A percentile compares a stretch with the other conserved stretches of the same genome.
Conservation (phyloP, 805 yeast species). For the Maudiozyma serrabonitensis region DNA sequence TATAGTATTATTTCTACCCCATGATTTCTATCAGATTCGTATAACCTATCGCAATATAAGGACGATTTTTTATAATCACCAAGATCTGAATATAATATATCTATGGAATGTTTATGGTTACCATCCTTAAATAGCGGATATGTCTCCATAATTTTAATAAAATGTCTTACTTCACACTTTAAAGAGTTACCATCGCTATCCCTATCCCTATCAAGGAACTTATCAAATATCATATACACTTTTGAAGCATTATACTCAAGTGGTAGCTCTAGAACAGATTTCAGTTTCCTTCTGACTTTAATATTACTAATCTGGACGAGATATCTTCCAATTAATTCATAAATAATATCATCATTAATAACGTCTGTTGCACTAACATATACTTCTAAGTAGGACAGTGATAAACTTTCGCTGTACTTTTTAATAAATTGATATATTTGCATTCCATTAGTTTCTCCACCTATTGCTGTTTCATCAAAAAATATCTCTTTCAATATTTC, state of each 20-base stretch:
- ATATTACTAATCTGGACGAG: slow-evolving; percentile 22
- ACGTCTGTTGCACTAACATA: slow-evolving; percentile 33
- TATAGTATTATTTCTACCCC: slow-evolving; percentile 37
- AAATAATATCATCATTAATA: slow-evolving; percentile 34
- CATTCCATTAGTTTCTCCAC: slow-evolving; percentile 46
- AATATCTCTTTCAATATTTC: slow-evolving; percentile 43
- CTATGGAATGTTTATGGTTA: slow-evolving; percentile 53
- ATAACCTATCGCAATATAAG: slow-evolving; percentile 46
- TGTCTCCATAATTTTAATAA: slow-evolving; percentile 31
- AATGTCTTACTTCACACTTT: slow-evolving; percentile 4
- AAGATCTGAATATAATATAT: slow-evolving; percentile 48
- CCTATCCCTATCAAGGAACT: not conserved
- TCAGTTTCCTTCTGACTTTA: slow-evolving; percentile 25
- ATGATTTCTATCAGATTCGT: slow-evolving; percentile 26
- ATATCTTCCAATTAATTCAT: slow-evolving; percentile 38
- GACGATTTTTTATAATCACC: slow-evolving; percentile 51
- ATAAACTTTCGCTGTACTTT: slow-evolving; percentile 20
- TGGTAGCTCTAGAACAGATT: slow-evolving; percentile 29
- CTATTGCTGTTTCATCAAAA: slow-evolving; percentile 51
- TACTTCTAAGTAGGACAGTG: slow-evolving; percentile 44
- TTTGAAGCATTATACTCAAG: slow-evolving; percentile 32
- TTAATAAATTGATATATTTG: slow-evolving; percentile 46
- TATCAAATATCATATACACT: slow-evolving; percentile 21
- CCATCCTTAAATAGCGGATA: slow-evolving; percentile 49
- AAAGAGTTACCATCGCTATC: not conserved